Evolutionary conservation across 257 asterid species (phyloP).

Genomic region (Nicotiana sylvestris): DNA sequence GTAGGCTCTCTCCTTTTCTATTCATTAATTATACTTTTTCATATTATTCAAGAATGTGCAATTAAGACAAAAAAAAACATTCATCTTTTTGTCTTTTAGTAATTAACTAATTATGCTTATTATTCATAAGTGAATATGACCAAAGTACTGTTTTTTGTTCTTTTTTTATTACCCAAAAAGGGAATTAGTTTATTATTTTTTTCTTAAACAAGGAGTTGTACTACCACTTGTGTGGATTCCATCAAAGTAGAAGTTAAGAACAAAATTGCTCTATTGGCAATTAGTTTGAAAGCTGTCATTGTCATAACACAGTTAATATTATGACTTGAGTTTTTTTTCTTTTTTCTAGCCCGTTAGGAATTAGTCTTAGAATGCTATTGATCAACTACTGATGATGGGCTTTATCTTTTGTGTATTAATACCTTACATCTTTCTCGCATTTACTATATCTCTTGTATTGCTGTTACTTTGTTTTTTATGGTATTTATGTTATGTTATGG

Average conservation of each 20-base stretch:
- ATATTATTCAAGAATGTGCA: not conserved
- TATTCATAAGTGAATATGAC: not conserved
- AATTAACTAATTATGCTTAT: not conserved
- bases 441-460: too few species aligned
- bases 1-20: not conserved
- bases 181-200: not conserved
- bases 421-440: too few species aligned
- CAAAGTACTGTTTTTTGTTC: not conserved
- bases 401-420: too few species aligned
- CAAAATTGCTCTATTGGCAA: not conserved
- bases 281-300: not conserved
- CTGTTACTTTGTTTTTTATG: too few species aligned
- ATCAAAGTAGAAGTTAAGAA: not conserved
- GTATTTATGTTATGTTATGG: too few species aligned
- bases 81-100: slow-evolving; percentile 2
- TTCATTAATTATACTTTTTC: not conserved
- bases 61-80: not conserved
- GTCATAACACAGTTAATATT: not conserved
- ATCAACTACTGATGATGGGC: too few species aligned
- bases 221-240: not conserved
- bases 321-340: not conserved
- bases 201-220: not conserved
- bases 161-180: not conserved
- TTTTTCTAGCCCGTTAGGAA: not conserved
- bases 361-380: too few species aligned